Percentiles rank a stretch among this genome's conserved stretches.
phyloP scores from a whole-genome alignment of 805 yeast species.

The Wickerhamiella bombiphila region DNA sequence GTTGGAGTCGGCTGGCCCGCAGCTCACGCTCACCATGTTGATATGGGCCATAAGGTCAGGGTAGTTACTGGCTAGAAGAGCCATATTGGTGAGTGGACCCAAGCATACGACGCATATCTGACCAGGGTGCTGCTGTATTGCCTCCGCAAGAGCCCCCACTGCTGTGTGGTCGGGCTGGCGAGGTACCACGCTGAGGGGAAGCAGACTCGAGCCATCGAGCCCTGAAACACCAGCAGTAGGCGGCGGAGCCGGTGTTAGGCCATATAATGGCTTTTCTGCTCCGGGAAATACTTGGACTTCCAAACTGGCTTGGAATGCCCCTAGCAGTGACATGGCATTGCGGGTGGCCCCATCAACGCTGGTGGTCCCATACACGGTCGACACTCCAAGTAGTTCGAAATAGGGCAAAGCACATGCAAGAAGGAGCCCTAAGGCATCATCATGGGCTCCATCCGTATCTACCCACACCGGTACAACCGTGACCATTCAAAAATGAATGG shows the following conservation, averaged over 20 bases:
- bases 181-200: slow-evolving; percentile 34
- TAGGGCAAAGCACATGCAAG: slow-evolving; percentile 46
- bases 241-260: neutral
- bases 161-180: slow-evolving; percentile 26
- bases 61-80: slow-evolving; percentile 36
- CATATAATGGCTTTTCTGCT: slow-evolving; percentile 38
- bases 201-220: slow-evolving; percentile 53
- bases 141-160: slow-evolving; percentile 29
- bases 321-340: slow-evolving; percentile 53
- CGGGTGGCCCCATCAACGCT: slow-evolving; percentile 48
- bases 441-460: slow-evolving; percentile 90
- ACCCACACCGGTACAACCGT: slow-evolving; percentile 56
- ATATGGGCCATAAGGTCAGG: slow-evolving; percentile 42
- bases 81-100: slow-evolving; percentile 65
- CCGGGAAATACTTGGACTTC: slow-evolving; percentile 58
- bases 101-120: slow-evolving; percentile 52
- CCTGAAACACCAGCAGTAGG: slow-evolving; percentile 43
- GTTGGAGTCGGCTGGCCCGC: slow-evolving; percentile 55
- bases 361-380: slow-evolving; percentile 64
- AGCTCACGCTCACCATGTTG: slow-evolving; percentile 62
- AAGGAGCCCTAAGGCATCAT: slow-evolving; percentile 65
- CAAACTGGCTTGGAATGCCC: slow-evolving; percentile 33
- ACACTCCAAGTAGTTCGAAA: slow-evolving; percentile 48
- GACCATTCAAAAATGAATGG: too few species aligned
- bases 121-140: slow-evolving; percentile 31